phyloP scores from a whole-genome alignment of 1,284 basidiomycete genomes.

The Sporisorium exsertum region DNA sequence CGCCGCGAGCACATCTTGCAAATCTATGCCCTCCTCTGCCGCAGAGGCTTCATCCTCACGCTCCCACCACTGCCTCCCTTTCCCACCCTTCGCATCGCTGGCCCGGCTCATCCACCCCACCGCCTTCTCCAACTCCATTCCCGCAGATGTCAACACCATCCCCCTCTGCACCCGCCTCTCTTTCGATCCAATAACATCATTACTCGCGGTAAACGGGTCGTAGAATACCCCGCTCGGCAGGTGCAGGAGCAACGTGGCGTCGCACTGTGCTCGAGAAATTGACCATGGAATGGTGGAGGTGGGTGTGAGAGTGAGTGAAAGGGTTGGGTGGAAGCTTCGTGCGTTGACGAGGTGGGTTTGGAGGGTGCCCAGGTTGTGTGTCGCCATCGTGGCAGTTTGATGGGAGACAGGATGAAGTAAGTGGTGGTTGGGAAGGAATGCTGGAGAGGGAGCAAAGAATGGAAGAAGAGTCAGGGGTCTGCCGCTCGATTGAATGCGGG shows the following conservation, averaged over 20 bases:
- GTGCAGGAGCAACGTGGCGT: constrained; percentile 22
- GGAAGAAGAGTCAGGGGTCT: not conserved
- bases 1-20: constrained; percentile 8
- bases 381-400: not conserved
- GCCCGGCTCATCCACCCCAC: constrained; percentile 15
- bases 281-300: not conserved
- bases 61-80: constrained; percentile 18
- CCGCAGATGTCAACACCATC: not conserved
- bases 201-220: constrained; percentile 30
- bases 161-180: not conserved
- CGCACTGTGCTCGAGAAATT: not conserved
- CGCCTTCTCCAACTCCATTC: constrained; percentile 24
- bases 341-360: constrained; percentile 1
- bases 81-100: not conserved
- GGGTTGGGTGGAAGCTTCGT: constrained; percentile 23
- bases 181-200: not conserved
- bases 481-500: not conserved
- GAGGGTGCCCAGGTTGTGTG: not conserved
- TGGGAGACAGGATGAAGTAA: not conserved
- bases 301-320: constrained; percentile 2
- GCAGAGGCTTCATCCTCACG: not conserved
- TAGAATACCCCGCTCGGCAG: constrained; percentile 34
- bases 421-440: not conserved
- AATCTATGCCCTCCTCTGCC: not conserved
- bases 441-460: not conserved